These are phyloP conservation scores for Cercophora newfieldiana DNA, from an alignment of 495 filamentous ascomycete genomes.

Conservation along the genomic window DNA sequence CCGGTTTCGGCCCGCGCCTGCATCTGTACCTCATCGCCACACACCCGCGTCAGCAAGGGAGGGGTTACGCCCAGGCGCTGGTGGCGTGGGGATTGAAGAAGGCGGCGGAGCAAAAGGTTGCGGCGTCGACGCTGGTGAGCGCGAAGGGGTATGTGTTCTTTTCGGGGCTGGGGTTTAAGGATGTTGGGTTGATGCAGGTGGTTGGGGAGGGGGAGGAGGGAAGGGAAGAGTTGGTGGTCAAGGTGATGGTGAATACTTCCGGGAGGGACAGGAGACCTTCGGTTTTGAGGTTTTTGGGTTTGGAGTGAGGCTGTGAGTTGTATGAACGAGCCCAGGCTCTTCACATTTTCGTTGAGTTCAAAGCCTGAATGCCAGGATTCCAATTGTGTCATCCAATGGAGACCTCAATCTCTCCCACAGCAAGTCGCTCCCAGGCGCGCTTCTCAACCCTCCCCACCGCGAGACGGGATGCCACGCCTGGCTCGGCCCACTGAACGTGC, in stretches of 20 bases:
- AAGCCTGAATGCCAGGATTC: too few relatives aligned
- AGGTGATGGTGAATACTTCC: neutral
- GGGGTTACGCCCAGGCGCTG: neutral
- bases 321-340: too few relatives aligned
- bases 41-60: neutral
- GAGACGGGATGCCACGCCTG: conserved; percentile 23
- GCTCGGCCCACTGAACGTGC: conserved; percentile 22
- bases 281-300: neutral
- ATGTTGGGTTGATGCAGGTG: neutral
- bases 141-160: neutral
- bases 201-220: neutral
- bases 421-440: conserved; percentile 19
- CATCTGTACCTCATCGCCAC: neutral
- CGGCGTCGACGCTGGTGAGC: neutral
- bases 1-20: neutral
- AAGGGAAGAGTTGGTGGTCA: neutral
- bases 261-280: neutral
- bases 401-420: conserved; percentile 14
- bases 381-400: conserved; percentile 17
- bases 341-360: too few relatives aligned
- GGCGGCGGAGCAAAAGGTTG: neutral
- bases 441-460: conserved; percentile 27
- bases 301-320: too few relatives aligned
- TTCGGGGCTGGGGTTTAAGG: neutral
- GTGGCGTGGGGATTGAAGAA: neutral